These are phyloP conservation scores for Rhytidhysteron rufulum DNA, from an alignment of 2,329 filamentous ascomycete species.

Conservation along the genomic window DNA sequence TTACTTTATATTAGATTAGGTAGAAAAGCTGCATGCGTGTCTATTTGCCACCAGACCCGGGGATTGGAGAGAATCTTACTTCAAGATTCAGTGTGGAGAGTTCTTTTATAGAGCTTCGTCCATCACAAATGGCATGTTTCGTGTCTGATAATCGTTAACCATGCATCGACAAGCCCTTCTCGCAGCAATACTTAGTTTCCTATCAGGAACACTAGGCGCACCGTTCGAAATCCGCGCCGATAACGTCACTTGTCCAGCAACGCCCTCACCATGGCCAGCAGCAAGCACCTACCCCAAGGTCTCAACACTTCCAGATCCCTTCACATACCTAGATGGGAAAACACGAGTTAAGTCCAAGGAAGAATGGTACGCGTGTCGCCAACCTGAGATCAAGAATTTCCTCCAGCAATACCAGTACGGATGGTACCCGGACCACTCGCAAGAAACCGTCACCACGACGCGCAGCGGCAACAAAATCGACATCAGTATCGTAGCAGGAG, in stretches of 20 bases:
- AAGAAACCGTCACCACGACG: conserved; percentile 47
- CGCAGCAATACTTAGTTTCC: not conserved
- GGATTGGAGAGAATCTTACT: not conserved
- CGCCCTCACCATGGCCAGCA: conserved; percentile 24
- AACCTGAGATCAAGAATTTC: conserved; percentile 48
- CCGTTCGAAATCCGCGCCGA: conserved; percentile 11
- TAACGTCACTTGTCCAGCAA: conserved; percentile 22
- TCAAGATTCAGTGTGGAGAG: not conserved
- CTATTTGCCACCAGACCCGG: not conserved
- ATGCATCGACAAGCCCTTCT: not conserved
- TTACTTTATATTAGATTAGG: not conserved
- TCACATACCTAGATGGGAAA: conserved; percentile 42
- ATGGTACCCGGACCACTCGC: conserved; percentile 48
- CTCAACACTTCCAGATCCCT: conserved; percentile 42
- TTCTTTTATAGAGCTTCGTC: not conserved
- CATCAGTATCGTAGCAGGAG: conserved; percentile 41
- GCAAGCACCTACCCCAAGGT: conserved; percentile 16
- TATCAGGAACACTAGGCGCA: not conserved
- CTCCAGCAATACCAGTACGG: conserved; percentile 52
- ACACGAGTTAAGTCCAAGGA: conserved; percentile 43
- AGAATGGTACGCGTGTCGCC: conserved; percentile 49
- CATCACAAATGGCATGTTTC: not conserved
- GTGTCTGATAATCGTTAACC: not conserved
- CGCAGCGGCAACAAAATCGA: conserved; percentile 44
- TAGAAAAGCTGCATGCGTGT: not conserved